Percentiles rank a stretch among this genome's conserved stretches.
These are phyloP conservation scores for Diutina rugosa DNA, from an alignment of 1,139 yeast genomes.

Conservation along the genomic window DNA sequence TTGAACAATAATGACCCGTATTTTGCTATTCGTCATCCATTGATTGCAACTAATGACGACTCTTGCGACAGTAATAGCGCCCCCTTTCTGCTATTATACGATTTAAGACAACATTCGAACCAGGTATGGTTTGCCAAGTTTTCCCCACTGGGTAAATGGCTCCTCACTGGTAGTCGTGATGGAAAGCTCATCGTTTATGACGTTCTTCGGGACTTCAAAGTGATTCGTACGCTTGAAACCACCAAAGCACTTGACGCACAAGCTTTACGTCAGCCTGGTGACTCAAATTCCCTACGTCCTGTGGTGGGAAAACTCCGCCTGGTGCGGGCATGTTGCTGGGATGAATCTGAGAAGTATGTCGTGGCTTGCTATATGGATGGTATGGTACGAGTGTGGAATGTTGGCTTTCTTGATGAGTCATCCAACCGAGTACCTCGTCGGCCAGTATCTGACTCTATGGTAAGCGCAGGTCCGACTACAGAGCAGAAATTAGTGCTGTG, in stretches of 20 bases:
- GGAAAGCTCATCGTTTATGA: slow-evolving; percentile 55
- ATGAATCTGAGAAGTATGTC: slow-evolving; percentile 53
- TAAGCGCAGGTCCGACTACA: not conserved
- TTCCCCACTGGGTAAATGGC: slow-evolving; percentile 60
- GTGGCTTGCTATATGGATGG: slow-evolving; percentile 63
- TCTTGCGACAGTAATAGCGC: not conserved
- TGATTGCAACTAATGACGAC: not conserved
- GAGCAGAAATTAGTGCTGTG: slow-evolving; percentile 14
- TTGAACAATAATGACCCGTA: not conserved
- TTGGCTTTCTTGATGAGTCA: slow-evolving; percentile 20
- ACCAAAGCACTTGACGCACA: slow-evolving; percentile 17
- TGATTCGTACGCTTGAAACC: slow-evolving; percentile 22
- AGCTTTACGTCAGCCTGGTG: slow-evolving; percentile 15
- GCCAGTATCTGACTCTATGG: not conserved
- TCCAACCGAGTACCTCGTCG: not conserved
- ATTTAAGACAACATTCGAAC: slow-evolving; percentile 42
- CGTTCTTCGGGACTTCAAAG: slow-evolving; percentile 39
- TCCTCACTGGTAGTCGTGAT: slow-evolving; percentile 72
- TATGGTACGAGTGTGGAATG: slow-evolving; percentile 54
- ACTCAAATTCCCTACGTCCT: slow-evolving; percentile 9
- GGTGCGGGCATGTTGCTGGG: slow-evolving; percentile 62
- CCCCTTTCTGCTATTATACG: slow-evolving; percentile 30
- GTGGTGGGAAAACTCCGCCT: slow-evolving; percentile 27
- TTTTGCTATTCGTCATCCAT: not conserved
- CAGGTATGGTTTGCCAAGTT: slow-evolving; percentile 82